Evolutionary conservation across 2,329 filamentous ascomycete genomes (phyloP), one percentile per base, ranked within the genome.

Genomic region (Fusarium sulawesiense): DNA sequence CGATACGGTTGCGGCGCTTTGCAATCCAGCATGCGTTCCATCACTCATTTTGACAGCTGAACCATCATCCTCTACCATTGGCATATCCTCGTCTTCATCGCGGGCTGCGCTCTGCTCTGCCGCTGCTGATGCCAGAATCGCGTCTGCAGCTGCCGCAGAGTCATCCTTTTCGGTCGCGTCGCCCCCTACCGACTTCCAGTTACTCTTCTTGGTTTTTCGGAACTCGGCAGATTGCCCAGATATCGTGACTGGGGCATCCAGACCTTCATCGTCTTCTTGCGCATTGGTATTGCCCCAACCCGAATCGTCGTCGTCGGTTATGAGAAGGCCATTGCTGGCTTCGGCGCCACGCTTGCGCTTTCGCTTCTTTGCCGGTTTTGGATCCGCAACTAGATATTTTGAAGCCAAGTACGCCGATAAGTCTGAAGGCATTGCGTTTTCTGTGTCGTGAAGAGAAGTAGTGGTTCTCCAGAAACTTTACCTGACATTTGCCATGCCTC

Each of bases 401-500:
- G 93, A 91, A 40, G 95, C 94, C 37, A 99, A 88, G 77, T 98
- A 99, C 76, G 90, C 89, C 62, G 93, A 91, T 71, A 98, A 87
- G 72, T 89, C 86, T 65, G 84, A 83, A 45, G 86, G 81, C 87
- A 88, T 89, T 25, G 29, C 71, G 48, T 56, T 20, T 42, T n/a
- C 42, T 21, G 29, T 53, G 27, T 42, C 57, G 42, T 34, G 40
- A 54, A 13, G 16, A 21, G 23, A 53, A 21, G 34, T 41, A 29
- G 6, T 41, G 7, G 32, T 53, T 37, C 25, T 29, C 34, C 13
- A 18, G 48, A 51, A 29, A 27, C 49, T 42, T 42, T 42, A 40
- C 47, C 50, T 48, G 46, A 42, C 32, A 21, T 56, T 54, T 56
- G 60, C 56, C 56, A 57, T 64, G 56, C 49, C 55, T 57, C 47